Percentiles rank a stretch among this genome's conserved stretches.
Conservation (phyloP, 2,329 filamentous ascomycete species). For the Colletotrichum brevisporum region DNA sequence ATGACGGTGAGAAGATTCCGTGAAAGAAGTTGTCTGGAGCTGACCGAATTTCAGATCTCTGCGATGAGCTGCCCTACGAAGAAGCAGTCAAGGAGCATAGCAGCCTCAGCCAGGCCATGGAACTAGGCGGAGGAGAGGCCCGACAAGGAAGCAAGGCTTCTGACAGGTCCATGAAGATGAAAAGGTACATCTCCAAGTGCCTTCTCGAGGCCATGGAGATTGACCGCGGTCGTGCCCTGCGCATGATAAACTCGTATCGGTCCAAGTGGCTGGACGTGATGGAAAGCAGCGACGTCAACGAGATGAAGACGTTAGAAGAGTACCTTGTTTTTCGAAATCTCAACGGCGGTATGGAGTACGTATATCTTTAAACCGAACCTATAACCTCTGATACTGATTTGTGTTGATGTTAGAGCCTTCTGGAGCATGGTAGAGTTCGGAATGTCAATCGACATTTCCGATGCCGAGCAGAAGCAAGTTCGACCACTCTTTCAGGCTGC, state of each 20-base stretch:
- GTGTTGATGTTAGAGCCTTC: not conserved
- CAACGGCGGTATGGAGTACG: slow-evolving; percentile 33
- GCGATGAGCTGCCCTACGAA: slow-evolving; percentile 19
- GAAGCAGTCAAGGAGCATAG: slow-evolving; percentile 23
- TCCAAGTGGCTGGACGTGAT: slow-evolving; percentile 27
- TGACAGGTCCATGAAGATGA: slow-evolving; percentile 19
- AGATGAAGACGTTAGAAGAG: slow-evolving; percentile 14
- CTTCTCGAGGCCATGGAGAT: slow-evolving; percentile 18
- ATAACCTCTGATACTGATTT: not conserved
- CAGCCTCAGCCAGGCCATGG: slow-evolving; percentile 20
- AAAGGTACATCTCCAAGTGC: slow-evolving; percentile 16
- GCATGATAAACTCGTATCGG: slow-evolving; percentile 29
- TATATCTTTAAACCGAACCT: not conserved
- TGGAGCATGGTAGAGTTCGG: slow-evolving; percentile 32
- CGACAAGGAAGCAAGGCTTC: not conserved
- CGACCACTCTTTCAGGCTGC: slow-evolving; percentile 20
- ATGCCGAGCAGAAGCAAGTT: not conserved
- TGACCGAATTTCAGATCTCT: not conserved
- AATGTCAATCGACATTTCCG: slow-evolving; percentile 13
- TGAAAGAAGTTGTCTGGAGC: too few species aligned
- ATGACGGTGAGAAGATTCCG: not conserved
- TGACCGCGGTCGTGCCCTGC: slow-evolving; percentile 11
- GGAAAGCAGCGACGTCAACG: slow-evolving; percentile 2
- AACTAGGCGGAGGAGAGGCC: not conserved
- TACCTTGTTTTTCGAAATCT: slow-evolving; percentile 24